These are phyloP conservation scores for Colletotrichum lupini DNA, from an alignment of 2,329 filamentous ascomycete species.

Conservation along the genomic window DNA sequence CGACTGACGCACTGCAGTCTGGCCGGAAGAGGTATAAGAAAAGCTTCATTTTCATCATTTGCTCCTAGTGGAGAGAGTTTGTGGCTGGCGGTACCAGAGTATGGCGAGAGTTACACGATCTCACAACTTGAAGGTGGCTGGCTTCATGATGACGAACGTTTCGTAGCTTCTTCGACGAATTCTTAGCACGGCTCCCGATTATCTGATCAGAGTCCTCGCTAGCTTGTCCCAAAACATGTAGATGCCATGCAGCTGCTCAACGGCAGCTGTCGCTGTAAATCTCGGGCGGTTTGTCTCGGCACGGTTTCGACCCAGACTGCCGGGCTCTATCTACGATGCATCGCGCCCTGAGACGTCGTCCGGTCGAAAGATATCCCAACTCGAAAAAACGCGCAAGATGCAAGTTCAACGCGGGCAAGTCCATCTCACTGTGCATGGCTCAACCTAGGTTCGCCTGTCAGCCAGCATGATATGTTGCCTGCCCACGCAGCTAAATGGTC, in stretches of 20 bases:
- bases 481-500: neutral
- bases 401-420: neutral
- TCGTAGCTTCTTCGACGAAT: neutral
- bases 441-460: neutral
- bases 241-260: neutral
- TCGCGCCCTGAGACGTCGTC: neutral
- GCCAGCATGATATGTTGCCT: neutral
- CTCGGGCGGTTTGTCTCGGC: neutral
- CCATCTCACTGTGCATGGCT: neutral
- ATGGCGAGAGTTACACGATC: neutral
- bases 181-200: neutral
- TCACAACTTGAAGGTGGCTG: neutral
- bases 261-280: conserved; percentile 1
- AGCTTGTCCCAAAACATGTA: neutral
- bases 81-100: neutral
- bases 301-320: conserved; percentile 7
- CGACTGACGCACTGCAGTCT: neutral
- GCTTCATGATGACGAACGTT: neutral
- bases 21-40: neutral
- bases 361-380: neutral
- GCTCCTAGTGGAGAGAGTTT: neutral
- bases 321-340: neutral
- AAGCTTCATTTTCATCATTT: neutral
- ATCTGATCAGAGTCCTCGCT: neutral
- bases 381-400: neutral